Conservation (phyloP, 352 stramenopile species). For the Globisporangium sylvaticum region DNA sequence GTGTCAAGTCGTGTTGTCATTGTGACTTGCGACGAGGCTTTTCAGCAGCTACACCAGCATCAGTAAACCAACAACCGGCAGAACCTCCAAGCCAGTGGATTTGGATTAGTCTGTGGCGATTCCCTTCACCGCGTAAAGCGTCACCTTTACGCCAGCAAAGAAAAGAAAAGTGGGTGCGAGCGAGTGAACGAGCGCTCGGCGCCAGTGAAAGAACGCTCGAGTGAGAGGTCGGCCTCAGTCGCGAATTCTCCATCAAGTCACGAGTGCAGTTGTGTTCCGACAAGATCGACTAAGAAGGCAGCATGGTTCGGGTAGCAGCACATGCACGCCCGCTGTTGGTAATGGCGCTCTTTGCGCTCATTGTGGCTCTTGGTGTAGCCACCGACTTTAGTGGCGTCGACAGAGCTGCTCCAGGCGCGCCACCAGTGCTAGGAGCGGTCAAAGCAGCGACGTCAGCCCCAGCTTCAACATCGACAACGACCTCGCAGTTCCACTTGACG, state of each 20-base stretch:
- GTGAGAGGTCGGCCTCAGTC: not conserved
- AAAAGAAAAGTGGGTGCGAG: not conserved
- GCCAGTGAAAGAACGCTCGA: too few relatives aligned
- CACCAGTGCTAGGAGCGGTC: not conserved
- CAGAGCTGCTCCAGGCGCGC: too few relatives aligned
- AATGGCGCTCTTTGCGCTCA: conserved; percentile 1
- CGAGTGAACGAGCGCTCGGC: not conserved
- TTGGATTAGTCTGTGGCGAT: not conserved
- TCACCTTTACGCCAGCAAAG: not conserved
- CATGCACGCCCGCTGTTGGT: not conserved
- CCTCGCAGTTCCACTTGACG: conserved; percentile 62
- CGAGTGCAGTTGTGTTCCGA: not conserved
- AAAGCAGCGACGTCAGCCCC: not conserved
- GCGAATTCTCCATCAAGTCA: not conserved
- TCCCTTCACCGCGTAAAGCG: not conserved
- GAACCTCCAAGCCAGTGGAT: not conserved
- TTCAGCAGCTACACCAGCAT: not conserved
- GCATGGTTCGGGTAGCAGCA: not conserved
- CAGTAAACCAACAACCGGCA: not conserved
- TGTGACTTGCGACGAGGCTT: not conserved
- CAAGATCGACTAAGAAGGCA: not conserved
- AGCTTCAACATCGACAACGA: not conserved
- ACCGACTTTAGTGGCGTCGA: conserved; percentile 5
- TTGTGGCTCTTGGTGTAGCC: not conserved
- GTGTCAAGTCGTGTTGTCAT: not conserved